Evolutionary conservation across 306 rosid species (phyloP).

Genomic region (Citrullus colocynthis): DNA sequence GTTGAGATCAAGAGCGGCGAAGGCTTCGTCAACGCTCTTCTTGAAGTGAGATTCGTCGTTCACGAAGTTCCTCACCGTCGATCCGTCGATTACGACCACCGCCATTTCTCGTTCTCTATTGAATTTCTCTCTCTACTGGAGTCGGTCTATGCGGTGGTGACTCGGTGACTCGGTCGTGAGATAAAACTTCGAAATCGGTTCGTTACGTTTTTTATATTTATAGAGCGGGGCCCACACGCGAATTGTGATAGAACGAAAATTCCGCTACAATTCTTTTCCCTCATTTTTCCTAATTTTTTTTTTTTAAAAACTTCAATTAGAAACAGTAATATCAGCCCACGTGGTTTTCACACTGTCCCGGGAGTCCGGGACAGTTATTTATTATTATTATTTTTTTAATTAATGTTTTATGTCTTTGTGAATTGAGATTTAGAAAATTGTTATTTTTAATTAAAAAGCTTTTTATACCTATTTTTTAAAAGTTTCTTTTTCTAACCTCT

Average conservation of each 20-base stretch:
- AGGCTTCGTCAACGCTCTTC: slow-evolving; percentile 49
- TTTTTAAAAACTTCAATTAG: background rate
- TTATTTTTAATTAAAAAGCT: too few relatives aligned
- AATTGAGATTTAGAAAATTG: too few relatives aligned
- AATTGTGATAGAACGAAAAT: background rate
- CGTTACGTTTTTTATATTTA: background rate
- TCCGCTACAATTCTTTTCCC: background rate
- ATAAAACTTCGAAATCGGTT: background rate
- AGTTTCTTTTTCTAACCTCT: too few relatives aligned
- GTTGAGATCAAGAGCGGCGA: slow-evolving; percentile 48
- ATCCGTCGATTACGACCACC: slow-evolving; percentile 63
- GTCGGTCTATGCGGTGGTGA: background rate
- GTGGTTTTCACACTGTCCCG: background rate
- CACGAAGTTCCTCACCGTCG: slow-evolving; percentile 66
- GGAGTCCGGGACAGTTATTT: too few relatives aligned
- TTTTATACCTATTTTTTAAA: too few relatives aligned
- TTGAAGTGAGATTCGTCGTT: slow-evolving; percentile 34
- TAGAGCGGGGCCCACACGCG: background rate
- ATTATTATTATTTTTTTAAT: too few relatives aligned
- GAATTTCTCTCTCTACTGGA: background rate
- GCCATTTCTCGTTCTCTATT: slow-evolving; percentile 14
- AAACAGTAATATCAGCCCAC: background rate
- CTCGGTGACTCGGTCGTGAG: background rate
- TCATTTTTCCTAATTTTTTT: background rate
- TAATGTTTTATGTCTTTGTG: too few relatives aligned